Conservation (phyloP, 345 rosid genomes). For the Noccaea caerulescens region DNA sequence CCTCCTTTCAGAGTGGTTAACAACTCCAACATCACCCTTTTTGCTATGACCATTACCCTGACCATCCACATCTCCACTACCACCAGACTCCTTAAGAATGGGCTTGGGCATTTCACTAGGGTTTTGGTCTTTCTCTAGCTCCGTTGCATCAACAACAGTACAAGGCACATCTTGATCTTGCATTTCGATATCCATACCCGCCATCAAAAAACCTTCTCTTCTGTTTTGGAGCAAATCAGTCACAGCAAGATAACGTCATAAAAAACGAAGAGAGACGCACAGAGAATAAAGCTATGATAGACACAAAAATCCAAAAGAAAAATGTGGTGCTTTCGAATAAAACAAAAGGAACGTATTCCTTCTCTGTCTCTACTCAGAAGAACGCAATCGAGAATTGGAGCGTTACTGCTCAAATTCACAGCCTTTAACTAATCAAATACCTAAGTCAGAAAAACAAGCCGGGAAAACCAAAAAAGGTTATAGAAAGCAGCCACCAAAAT, state of each 20-base stretch:
- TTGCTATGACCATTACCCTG: slow-evolving; percentile 26
- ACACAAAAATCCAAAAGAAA: slow-evolving; percentile 1
- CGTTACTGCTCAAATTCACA: background rate
- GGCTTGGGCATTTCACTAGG: slow-evolving; percentile 42
- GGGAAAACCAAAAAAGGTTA: background rate
- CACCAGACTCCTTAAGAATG: slow-evolving; percentile 6
- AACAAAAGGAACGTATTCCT: background rate
- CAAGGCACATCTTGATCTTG: slow-evolving; percentile 43
- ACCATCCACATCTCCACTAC: slow-evolving; percentile 13
- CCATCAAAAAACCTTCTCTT: slow-evolving; percentile 50
- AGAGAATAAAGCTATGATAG: background rate
- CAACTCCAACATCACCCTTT: slow-evolving; percentile 27
- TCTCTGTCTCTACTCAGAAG: background rate
- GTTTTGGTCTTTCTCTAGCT: slow-evolving; percentile 20
- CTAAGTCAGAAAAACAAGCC: slow-evolving; percentile 4
- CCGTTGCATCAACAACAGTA: slow-evolving; percentile 33
- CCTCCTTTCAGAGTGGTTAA: slow-evolving; percentile 36
- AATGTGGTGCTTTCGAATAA: background rate
- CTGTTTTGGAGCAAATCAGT: slow-evolving; percentile 20
- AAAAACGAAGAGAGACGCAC: background rate
- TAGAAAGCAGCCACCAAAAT: background rate
- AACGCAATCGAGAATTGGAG: background rate
- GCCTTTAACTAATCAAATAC: slow-evolving; percentile 8
- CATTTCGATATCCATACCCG: slow-evolving; percentile 54
- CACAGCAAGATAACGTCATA: slow-evolving; percentile 6